A percentile compares a stretch with the other conserved stretches of the same genome.
Conservation (phyloP, 768 basidiomycete species). For the Tulasnella sp. region DNA sequence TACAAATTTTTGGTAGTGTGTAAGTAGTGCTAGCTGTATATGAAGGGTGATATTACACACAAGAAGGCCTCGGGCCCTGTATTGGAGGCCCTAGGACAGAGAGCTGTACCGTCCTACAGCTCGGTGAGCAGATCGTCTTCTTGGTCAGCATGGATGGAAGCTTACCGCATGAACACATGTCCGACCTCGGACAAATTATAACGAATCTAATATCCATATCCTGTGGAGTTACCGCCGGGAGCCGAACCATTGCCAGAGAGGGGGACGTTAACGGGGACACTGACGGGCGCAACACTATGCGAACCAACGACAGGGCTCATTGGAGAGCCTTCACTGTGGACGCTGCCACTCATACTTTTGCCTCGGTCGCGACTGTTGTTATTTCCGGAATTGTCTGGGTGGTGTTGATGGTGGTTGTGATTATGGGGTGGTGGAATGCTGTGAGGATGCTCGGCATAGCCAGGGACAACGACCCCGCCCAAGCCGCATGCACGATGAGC, state of each 20-base stretch:
- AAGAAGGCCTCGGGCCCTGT: too few relatives aligned
- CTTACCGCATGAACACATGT: too few relatives aligned
- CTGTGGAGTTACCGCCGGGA: neutral
- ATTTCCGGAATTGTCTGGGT: neutral
- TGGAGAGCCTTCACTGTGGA: neutral
- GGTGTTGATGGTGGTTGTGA: neutral
- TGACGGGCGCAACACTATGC: conserved; percentile 3
- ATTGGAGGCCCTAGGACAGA: too few relatives aligned
- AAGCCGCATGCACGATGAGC: conserved; percentile 32
- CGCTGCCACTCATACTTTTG: neutral
- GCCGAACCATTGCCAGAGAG: neutral
- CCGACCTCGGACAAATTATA: neutral
- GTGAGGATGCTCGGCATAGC: neutral
- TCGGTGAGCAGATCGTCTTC: too few relatives aligned
- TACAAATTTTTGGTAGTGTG: too few relatives aligned
- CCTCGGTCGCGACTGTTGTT: neutral
- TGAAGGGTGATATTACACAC: too few relatives aligned
- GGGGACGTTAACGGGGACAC: conserved; percentile 9
- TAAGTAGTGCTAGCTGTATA: too few relatives aligned
- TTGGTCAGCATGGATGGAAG: too few relatives aligned
- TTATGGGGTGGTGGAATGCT: neutral
- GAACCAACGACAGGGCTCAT: conserved; percentile 2
- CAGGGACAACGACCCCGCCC: conserved; percentile 18
- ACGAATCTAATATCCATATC: neutral
- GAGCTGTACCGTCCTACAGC: too few relatives aligned